Base-by-base conservation (phyloP, 306 rosid species). In the Sophora flavescens region DNA sequence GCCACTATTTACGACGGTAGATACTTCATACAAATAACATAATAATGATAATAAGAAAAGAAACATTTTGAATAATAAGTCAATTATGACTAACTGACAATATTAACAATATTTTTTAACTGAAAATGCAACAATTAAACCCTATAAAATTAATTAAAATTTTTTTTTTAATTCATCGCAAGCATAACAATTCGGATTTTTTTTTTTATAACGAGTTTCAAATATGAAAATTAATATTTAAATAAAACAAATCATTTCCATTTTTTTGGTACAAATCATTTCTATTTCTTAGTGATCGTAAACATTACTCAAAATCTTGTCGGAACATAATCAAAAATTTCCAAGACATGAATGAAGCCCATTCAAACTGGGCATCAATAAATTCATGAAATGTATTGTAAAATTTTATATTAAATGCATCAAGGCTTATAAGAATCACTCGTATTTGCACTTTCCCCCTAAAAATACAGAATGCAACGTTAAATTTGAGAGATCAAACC, bases 361-460 rank as follows among this genome's bases (percentile, higher is more conserved):
- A 26, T 14, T 54, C 18, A 56, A 69, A 52, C 28, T 39, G 16
- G 50, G 47, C 66, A 39, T 8, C 26, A 15, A 8, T 18, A 35
- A 42, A 16, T 33, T 28, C 17, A 14, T 10, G 47, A 22, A 61
- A 72, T 61, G 59, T 47, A 36, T 7, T 52, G 59, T 30, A 28
- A 68, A 61, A 63, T 39, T 35, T 77, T 80, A 63, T 67, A 84
- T 80, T 39, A 63, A 80, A 61, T 70, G 69, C 80, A 61, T 73
- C 80, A 30, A 84, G 72, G 39, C 67, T 64, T 38, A 10, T 28
- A 70, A 68, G 33, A 80, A 42, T 38, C 62, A 48, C 75, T 68
- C 18, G 6, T 52, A 30, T 68, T 75, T 73, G 68, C 75, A 81
- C 58, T 68, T 56, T 77, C 64, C 61, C 30, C 36, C 45, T 48